phyloP scores from a whole-genome alignment of 768 basidiomycete species.

The Kwoniella heveanensis region DNA sequence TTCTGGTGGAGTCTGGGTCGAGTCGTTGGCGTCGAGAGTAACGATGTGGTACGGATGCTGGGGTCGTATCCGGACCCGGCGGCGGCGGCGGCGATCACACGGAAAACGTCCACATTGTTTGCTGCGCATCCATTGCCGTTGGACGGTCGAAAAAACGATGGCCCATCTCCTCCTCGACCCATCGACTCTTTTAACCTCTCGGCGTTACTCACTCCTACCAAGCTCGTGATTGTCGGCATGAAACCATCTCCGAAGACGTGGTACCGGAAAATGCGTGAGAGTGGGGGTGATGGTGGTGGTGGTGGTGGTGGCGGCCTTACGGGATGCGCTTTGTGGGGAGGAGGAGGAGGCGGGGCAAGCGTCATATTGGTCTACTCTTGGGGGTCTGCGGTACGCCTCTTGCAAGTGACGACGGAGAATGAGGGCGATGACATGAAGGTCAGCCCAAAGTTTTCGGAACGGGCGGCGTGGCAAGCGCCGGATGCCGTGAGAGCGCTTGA shows the following conservation, averaged over 20 bases:
- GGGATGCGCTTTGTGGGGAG: constrained; percentile 50
- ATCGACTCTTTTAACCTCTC: constrained; percentile 79
- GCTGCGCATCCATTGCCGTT: constrained; percentile 80
- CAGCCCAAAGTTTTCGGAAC: constrained; percentile 60
- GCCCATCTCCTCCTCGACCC: constrained; percentile 67
- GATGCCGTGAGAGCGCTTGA: constrained; percentile 72
- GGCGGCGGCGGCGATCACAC: not conserved
- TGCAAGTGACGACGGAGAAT: constrained; percentile 61
- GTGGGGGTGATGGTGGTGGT: constrained; percentile 29
- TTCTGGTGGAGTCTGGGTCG: constrained; percentile 95
- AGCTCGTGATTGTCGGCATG: constrained; percentile 88
- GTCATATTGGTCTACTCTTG: constrained; percentile 79
- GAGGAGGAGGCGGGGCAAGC: too few relatives aligned
- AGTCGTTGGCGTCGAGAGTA: constrained; percentile 90
- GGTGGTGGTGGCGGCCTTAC: constrained; percentile 25
- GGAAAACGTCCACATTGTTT: constrained; percentile 64
- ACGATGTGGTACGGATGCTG: constrained; percentile 88
- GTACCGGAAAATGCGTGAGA: constrained; percentile 58
- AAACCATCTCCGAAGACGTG: constrained; percentile 91
- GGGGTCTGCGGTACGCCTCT: constrained; percentile 69
- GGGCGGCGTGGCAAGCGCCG: constrained; percentile 65
- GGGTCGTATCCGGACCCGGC: constrained; percentile 75
- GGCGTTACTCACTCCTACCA: constrained; percentile 83
- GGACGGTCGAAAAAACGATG: too few relatives aligned
- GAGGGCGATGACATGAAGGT: constrained; percentile 59